Conservation (phyloP, 495 filamentous ascomycete genomes). For the Pyrenopolyporus hunteri region DNA sequence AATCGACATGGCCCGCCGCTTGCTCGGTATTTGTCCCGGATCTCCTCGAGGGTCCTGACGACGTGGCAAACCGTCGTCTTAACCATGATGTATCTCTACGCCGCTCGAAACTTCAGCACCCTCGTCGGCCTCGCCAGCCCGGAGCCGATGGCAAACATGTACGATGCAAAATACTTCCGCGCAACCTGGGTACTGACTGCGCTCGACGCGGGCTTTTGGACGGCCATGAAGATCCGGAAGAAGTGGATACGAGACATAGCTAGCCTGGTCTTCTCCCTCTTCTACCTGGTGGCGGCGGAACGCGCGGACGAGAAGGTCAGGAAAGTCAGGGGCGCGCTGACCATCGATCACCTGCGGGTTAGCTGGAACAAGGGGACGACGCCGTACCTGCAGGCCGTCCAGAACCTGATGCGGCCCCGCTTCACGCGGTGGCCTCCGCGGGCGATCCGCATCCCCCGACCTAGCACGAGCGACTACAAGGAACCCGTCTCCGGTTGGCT, state of each 20-base stretch:
- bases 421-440: conserved; percentile 79
- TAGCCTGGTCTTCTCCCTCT: conserved; percentile 80
- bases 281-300: conserved; percentile 92
- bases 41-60: conserved; percentile 69
- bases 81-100: conserved; percentile 89
- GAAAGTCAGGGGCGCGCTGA: conserved; percentile 82
- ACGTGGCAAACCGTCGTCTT: conserved; percentile 88
- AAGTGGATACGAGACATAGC: conserved; percentile 84
- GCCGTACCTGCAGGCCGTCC: conserved; percentile 76
- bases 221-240: conserved; percentile 85
- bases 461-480: conserved; percentile 75
- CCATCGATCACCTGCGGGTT: conserved; percentile 87
- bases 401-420: conserved; percentile 74
- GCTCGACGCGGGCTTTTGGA: conserved; percentile 97
- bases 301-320: conserved; percentile 97
- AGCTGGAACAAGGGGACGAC: conserved; percentile 95
- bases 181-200: conserved; percentile 97
- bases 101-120: conserved; percentile 89
- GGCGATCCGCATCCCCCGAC: conserved; percentile 81
- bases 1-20: conserved; percentile 86
- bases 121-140: conserved; percentile 89
- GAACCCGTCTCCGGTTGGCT: conserved; percentile 88
- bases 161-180: conserved; percentile 92
- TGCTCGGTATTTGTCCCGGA: conserved; percentile 72
- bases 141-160: conserved; percentile 92